A percentile compares a stretch with the other conserved stretches of the same genome.
phyloP scores from a whole-genome alignment of 495 filamentous ascomycete genomes.

The Trichocladium uniseriatum region DNA sequence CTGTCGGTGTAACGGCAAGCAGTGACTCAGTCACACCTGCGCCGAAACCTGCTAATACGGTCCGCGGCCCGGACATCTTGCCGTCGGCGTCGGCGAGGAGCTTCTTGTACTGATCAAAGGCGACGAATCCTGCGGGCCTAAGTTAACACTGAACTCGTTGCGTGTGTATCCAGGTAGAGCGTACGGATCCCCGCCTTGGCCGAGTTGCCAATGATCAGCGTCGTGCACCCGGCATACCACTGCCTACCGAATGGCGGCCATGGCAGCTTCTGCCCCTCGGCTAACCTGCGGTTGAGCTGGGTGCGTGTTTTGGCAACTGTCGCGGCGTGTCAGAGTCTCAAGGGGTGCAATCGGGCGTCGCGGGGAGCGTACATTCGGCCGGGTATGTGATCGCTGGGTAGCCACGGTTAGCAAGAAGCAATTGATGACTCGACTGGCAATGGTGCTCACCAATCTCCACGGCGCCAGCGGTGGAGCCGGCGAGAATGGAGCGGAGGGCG shows the following conservation, averaged over 20 bases:
- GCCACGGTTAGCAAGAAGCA: slow-evolving; percentile 12
- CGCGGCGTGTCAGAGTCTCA: slow-evolving; percentile 9
- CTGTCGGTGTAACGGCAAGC: slow-evolving; percentile 90
- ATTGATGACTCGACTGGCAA: background rate
- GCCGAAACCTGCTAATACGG: slow-evolving; percentile 88
- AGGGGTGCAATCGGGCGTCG: slow-evolving; percentile 3
- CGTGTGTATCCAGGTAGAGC: slow-evolving; percentile 21
- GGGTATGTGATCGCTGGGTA: slow-evolving; percentile 84
- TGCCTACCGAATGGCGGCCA: slow-evolving; percentile 90
- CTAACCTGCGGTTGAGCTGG: slow-evolving; percentile 81
- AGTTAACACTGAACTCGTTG: background rate
- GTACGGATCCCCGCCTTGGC: slow-evolving; percentile 88
- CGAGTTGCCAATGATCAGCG: slow-evolving; percentile 92
- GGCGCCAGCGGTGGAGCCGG: slow-evolving; percentile 82
- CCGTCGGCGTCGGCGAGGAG: slow-evolving; percentile 76
- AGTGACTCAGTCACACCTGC: slow-evolving; percentile 91
- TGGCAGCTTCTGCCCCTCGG: slow-evolving; percentile 76
- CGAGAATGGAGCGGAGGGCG: slow-evolving; percentile 74
- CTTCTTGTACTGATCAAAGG: slow-evolving; percentile 86
- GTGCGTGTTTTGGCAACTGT: slow-evolving; percentile 85
- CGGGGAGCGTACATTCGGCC: slow-evolving; percentile 64
- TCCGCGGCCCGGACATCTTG: slow-evolving; percentile 81
- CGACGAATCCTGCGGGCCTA: slow-evolving; percentile 66
- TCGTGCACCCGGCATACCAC: slow-evolving; percentile 98
- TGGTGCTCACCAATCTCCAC: slow-evolving; percentile 70